Evolutionary conservation across 2,329 filamentous ascomycete genomes (phyloP).

Genomic region (Ceratocystis cacaofunesta): DNA sequence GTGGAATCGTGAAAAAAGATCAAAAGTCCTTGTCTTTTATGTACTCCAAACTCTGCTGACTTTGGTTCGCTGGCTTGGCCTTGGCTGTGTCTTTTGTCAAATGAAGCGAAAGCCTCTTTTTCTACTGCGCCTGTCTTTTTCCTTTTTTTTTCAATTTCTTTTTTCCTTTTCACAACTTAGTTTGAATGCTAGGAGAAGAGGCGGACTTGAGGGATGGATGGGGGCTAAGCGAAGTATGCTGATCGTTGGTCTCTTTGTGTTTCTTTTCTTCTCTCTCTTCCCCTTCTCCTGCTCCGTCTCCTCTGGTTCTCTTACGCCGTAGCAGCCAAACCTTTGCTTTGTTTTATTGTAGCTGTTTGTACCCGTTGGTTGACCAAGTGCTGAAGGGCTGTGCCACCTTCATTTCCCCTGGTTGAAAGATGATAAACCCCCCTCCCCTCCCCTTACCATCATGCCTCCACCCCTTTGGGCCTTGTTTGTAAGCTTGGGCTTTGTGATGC

Average conservation of each 20-base stretch:
- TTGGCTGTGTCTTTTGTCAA: not conserved
- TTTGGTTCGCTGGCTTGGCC: not conserved
- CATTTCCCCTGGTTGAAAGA: conserved; percentile 1
- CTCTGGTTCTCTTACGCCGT: not conserved
- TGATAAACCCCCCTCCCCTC: not conserved
- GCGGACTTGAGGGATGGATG: too few species aligned
- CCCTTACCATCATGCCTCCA: not conserved
- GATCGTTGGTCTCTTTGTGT: not conserved
- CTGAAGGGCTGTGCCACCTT: conserved; percentile 2
- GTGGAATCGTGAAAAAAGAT: not conserved
- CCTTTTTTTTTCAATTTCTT: not conserved
- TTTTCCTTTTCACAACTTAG: not conserved
- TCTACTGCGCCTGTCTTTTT: not conserved
- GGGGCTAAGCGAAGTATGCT: not conserved
- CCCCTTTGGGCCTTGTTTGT: not conserved
- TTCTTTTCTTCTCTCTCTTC: not conserved
- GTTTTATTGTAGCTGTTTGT: not conserved
- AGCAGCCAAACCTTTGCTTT: not conserved
- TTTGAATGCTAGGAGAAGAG: not conserved
- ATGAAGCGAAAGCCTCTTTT: not conserved
- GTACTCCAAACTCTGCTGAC: not conserved
- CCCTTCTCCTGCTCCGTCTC: not conserved
- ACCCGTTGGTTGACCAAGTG: not conserved
- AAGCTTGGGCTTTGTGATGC: not conserved
- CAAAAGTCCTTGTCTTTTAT: not conserved